These are phyloP conservation scores for Ustilago bromivora DNA, from an alignment of 1,284 basidiomycete species.

Conservation along the genomic window DNA sequence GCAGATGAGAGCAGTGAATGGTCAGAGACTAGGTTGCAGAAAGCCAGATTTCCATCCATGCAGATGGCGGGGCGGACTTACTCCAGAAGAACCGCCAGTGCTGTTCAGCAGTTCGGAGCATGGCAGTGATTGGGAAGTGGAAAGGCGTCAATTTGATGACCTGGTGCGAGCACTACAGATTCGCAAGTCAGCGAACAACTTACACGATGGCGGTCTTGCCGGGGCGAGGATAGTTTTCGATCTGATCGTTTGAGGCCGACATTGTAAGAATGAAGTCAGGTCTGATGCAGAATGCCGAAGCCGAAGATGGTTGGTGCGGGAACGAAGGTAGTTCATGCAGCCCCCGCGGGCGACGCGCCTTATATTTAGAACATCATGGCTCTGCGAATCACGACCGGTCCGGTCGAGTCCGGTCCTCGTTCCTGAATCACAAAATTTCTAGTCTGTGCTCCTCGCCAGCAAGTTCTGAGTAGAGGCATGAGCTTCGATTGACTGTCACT, in stretches of 20 bases:
- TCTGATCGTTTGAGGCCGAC: slow-evolving; percentile 30
- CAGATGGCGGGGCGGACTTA: slow-evolving; percentile 15
- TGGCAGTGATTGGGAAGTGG: background rate
- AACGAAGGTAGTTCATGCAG: background rate
- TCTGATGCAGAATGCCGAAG: background rate
- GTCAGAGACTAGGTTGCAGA: background rate
- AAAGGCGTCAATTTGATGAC: background rate
- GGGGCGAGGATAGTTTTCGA: slow-evolving; percentile 42
- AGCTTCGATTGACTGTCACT: background rate
- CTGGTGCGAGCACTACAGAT: background rate
- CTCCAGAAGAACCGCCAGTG: slow-evolving; percentile 50
- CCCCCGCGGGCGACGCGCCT: slow-evolving; percentile 29
- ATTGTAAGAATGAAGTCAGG: slow-evolving; percentile 11
- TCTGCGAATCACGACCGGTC: slow-evolving; percentile 15
- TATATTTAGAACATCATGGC: slow-evolving; percentile 11
- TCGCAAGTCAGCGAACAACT: slow-evolving; percentile 7
- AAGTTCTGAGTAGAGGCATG: background rate
- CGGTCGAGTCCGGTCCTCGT: slow-evolving; percentile 24
- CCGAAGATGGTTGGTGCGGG: slow-evolving; percentile 21
- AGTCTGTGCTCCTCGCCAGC: background rate
- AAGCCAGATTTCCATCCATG: background rate
- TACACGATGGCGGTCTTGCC: slow-evolving; percentile 61
- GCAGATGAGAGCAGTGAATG: background rate
- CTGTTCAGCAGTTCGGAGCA: slow-evolving; percentile 2
- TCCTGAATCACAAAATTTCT: slow-evolving; percentile 1